Base-by-base conservation (phyloP, 352 stramenopile species). In the Globisporangium nagaii region DNA sequence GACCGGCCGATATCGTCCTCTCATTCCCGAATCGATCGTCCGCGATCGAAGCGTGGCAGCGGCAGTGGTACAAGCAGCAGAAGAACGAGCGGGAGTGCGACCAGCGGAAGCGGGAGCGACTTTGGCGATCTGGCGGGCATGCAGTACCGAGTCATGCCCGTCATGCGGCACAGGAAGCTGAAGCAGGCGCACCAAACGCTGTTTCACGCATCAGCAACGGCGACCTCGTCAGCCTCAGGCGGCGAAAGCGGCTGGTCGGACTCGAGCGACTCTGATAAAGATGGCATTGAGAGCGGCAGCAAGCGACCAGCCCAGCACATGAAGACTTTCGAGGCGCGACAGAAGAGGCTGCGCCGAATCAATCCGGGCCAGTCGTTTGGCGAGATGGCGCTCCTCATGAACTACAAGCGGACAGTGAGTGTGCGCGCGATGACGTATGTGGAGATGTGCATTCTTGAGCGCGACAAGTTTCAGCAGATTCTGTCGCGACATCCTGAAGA, bases 371-470 rank as follows among this genome's bases (percentile, higher is more conserved):
- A 66, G 17, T 61, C 57, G 25, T 74, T 74, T 41, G 67, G 58
- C n/a, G 63, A 74, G 24, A 57, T 74, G 39, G 62, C 53, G 35
- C 52, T 74, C 24, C 31, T 71, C 1, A 67, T 66, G 49, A 55
- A 70, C 43, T 64, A 61, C 40, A 35, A 60, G 39, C 50, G 60
- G n/a, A 63, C 48, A 9, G 44, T 43, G 17, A 63, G 47, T 32
- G 53, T 70, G 4, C 54, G 55, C 15, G 63, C 58, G 12, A 35
- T 55, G 31, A 66, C 63, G 39, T 63, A 63, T 36, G 41, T 63
- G 6, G 60, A 64, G 34, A 63, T 68, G 47, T 63, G 60, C 20
- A 52, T 68, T 13, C 36, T 68, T 12, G n/a, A 40, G 7, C 55
- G 56, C 15, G 20, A 17, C 3, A 24, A 30, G 20, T 65, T 68